These are phyloP conservation scores for Phyllosticta citrichinensis DNA, from an alignment of 2,329 filamentous ascomycete species.

Conservation along the genomic window DNA sequence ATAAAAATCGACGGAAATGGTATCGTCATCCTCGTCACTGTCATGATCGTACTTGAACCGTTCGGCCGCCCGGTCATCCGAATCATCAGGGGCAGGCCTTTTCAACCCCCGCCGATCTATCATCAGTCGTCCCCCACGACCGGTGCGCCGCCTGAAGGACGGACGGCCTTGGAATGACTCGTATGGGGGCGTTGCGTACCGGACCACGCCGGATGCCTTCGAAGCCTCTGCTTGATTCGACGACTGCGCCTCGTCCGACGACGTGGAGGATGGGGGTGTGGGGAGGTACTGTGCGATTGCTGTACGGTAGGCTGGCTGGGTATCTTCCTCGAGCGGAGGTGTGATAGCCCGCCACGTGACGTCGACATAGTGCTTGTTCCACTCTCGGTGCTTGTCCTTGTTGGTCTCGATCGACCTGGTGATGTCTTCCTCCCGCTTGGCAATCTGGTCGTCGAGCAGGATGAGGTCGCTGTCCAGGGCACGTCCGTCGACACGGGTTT, in stretches of 20 bases:
- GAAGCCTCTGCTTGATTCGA: conserved; percentile 21
- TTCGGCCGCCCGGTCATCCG: conserved; percentile 26
- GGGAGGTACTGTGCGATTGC: conserved; percentile 32
- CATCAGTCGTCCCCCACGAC: conserved; percentile 74
- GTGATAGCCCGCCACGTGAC: conserved; percentile 77
- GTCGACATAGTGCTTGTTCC: conserved; percentile 86
- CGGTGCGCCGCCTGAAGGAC: conserved; percentile 73
- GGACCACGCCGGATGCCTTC: conserved; percentile 17
- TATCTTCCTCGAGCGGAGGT: conserved; percentile 52
- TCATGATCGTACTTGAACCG: conserved; percentile 79
- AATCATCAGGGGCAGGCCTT: conserved; percentile 37
- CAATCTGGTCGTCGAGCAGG: conserved; percentile 63
- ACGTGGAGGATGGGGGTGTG: conserved; percentile 38
- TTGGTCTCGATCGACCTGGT: conserved; percentile 76
- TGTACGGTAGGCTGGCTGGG: conserved; percentile 29
- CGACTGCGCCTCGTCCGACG: conserved; percentile 30
- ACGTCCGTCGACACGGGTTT: conserved; percentile 56
- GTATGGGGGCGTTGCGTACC: conserved; percentile 29
- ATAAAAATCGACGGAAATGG: conserved; percentile 66
- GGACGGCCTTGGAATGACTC: conserved; percentile 37
- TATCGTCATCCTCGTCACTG: conserved; percentile 64
- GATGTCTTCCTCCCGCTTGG: conserved; percentile 74
- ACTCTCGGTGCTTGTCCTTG: conserved; percentile 77
- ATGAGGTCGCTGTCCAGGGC: conserved; percentile 65
- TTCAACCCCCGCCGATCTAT: conserved; percentile 72